Conservation (phyloP, 495 filamentous ascomycete genomes). For the Talaromyces wortmannii region DNA sequence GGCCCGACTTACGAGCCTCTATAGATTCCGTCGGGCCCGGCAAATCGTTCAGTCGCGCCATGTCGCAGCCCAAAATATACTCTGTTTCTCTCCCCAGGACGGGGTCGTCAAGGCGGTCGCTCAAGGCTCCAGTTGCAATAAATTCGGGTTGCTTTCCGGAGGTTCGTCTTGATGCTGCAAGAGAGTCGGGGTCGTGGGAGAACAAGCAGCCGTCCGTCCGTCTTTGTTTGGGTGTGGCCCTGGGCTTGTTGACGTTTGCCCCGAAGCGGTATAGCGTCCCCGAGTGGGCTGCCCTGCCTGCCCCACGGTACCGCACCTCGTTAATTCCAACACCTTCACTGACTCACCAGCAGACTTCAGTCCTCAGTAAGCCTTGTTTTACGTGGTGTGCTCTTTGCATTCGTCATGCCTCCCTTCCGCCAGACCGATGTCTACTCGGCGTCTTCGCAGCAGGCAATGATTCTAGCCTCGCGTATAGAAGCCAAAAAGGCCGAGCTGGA, state of each 20-base stretch:
- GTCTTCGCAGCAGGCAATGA: slow-evolving; percentile 64
- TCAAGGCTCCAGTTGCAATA: no score
- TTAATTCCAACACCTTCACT: background rate
- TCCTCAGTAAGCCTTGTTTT: no score
- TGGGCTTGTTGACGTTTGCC: slow-evolving; percentile 20
- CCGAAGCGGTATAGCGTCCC: slow-evolving; percentile 4
- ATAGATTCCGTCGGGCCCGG: slow-evolving; percentile 61
- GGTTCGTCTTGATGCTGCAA: background rate
- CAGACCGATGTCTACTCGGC: slow-evolving; percentile 25
- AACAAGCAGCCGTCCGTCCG: background rate
- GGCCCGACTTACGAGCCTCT: slow-evolving; percentile 63
- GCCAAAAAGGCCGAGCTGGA: slow-evolving; percentile 93
- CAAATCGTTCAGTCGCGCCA: slow-evolving; percentile 91
- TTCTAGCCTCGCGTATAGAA: slow-evolving; percentile 77
- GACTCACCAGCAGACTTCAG: background rate
- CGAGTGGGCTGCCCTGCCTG: background rate
- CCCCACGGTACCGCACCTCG: background rate
- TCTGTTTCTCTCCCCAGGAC: background rate
- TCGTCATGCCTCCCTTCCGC: slow-evolving; percentile 22
- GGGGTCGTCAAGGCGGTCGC: background rate
- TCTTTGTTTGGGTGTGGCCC: background rate
- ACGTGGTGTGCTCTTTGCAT: background rate
- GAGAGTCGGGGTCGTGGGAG: background rate
- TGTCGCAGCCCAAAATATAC: slow-evolving; percentile 19
- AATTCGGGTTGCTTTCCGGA: no score